These are phyloP conservation scores for Ustilago cynodontis DNA, from an alignment of 1,284 basidiomycete genomes.

Conservation along the genomic window DNA sequence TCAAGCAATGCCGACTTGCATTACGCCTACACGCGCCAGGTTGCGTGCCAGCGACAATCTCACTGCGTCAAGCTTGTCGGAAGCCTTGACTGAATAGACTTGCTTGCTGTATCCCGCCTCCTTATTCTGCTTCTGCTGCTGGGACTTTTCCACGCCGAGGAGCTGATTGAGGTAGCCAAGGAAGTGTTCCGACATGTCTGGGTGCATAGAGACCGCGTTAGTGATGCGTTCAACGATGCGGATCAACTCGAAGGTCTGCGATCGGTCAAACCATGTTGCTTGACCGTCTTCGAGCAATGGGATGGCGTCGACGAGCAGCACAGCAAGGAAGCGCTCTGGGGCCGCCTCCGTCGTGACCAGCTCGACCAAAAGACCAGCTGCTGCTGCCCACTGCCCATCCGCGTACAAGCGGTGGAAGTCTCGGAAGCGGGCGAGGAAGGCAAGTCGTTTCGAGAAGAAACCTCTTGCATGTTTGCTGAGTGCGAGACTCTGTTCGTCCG, in stretches of 20 bases:
- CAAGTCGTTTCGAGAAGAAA: conserved; percentile 59
- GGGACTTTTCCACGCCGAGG: conserved; percentile 26
- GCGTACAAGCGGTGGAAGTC: conserved; percentile 64
- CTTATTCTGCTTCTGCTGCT: conserved; percentile 9
- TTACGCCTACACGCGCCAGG: conserved; percentile 52
- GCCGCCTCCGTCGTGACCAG: conserved; percentile 63
- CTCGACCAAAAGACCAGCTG: conserved; percentile 59
- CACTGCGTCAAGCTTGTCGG: conserved; percentile 53
- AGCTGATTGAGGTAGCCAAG: conserved; percentile 55
- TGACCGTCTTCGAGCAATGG: conserved; percentile 57
- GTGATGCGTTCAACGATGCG: conserved; percentile 63
- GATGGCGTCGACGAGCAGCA: conserved; percentile 64
- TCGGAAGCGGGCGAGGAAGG: conserved; percentile 65
- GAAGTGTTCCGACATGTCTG: conserved; percentile 56
- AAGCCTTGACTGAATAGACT: conserved; percentile 28
- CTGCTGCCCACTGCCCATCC: conserved; percentile 46
- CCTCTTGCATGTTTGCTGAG: conserved; percentile 28
- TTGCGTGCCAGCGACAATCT: conserved; percentile 54
- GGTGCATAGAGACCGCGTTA: conserved; percentile 42
- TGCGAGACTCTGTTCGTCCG: conserved; percentile 12
- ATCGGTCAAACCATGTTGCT: conserved; percentile 53
- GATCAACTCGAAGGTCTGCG: conserved; percentile 64
- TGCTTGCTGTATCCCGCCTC: conserved; percentile 6
- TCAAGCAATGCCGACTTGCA: conserved; percentile 44
- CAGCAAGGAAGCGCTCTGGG: conserved; percentile 63